Evolutionary conservation across 495 filamentous ascomycete species (phyloP), one percentile per base, ranked within the genome.

Genomic region (Penicillium flavigenum): DNA sequence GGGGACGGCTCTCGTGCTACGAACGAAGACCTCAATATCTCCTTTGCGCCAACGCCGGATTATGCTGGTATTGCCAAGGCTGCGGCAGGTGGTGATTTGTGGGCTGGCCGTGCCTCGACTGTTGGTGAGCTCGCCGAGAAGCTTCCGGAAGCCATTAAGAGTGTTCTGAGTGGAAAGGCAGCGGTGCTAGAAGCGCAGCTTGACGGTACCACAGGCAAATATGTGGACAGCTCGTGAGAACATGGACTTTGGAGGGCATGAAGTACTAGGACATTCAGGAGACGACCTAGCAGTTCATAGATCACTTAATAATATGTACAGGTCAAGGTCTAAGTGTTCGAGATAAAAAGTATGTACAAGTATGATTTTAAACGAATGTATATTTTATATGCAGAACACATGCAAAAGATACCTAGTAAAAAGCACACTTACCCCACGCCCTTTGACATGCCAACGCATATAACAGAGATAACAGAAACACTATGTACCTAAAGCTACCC

Each of bases 31-130:
- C 79, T 98, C 57, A 95, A 96, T 62, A 96, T 98, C 69, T 87
- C 84, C 2, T 94, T 98, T 67, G 84, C 82, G 12, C 92, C 93
- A 0, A 83, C 83, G 0, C 93, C 93, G 1, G 92, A 98, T 64
- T 98, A 93, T 68, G 77, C 89, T 0, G 93, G 92, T 11, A 96
- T 98, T 56, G 93, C 93, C 0, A 90, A 90, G 76, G 93, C 92
- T 6, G 91, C 92, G 0, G 85, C 88, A 0, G 92, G 91, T 5
- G 90, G 91, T 1, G 79, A 89, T 39, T 49, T 92, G 34, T 91
- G 86, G 75, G 84, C 87, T 17, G 89, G 83, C 26, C 80, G 75
- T 50, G 87, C 89, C 1, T 76, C 81, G 26, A 86, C 81, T 51
- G 85, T 83, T 38, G 77, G 73, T 0, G 83, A 90, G 17, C 70